These are phyloP conservation scores for Deuterostichococcus epilithicus DNA, from an alignment of 139 green algal species.

Conservation along the genomic window DNA sequence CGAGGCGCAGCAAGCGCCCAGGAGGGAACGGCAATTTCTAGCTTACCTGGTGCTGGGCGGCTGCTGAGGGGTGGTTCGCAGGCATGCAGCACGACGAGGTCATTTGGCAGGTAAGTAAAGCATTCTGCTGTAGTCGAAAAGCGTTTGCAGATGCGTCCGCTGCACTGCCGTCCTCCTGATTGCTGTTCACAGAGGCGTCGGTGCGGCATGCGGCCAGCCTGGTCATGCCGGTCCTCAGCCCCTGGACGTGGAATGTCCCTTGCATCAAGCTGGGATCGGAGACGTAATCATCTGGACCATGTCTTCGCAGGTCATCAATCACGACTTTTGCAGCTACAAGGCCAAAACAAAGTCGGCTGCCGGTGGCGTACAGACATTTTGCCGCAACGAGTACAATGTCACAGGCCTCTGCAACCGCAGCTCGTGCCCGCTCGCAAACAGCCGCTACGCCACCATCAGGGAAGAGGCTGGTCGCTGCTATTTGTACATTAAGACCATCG, in stretches of 20 bases:
- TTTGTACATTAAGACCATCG: constrained; percentile 96
- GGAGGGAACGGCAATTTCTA: too few relatives aligned
- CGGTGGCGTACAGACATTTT: constrained; percentile 82
- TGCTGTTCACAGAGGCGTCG: background rate
- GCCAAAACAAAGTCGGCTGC: constrained; percentile 70
- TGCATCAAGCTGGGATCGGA: background rate
- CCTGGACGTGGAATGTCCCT: background rate
- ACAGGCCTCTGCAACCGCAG: constrained; percentile 91
- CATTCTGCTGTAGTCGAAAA: too few relatives aligned
- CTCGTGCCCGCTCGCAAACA: constrained; percentile 95
- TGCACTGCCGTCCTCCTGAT: background rate
- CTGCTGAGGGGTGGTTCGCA: background rate
- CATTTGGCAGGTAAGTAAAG: constrained; percentile 81
- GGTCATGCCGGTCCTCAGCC: background rate
- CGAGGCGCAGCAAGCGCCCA: too few relatives aligned
- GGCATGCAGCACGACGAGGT: constrained; percentile 85
- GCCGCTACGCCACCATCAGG: constrained; percentile 86
- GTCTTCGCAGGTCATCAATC: constrained; percentile 88
- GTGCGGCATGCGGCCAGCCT: background rate
- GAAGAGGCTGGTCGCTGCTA: constrained; percentile 82
- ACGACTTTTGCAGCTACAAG: constrained; percentile 93
- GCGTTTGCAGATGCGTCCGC: background rate
- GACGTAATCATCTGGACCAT: background rate
- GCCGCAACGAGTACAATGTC: constrained; percentile 97
- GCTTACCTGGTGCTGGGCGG: background rate